A percentile compares a stretch with the other conserved stretches of the same genome.
phyloP scores from a whole-genome alignment of 164 flowering plant species.

The Akebia trifoliata region DNA sequence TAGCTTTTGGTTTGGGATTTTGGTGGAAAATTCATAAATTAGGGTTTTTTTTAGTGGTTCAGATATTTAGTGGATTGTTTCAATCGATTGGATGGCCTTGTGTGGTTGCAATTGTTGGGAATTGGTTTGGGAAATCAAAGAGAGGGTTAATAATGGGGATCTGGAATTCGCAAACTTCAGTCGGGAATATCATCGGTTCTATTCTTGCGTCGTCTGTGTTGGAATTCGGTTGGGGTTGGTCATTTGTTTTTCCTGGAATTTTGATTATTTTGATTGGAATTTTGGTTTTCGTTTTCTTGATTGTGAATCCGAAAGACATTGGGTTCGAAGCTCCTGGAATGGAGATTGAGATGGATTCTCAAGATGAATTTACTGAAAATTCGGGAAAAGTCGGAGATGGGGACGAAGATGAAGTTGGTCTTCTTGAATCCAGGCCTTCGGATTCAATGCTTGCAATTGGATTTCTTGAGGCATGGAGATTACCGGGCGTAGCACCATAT shows the following conservation, averaged over 20 bases:
- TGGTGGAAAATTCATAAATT: constrained; percentile 65
- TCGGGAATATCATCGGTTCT: constrained; percentile 86
- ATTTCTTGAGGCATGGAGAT: constrained; percentile 87
- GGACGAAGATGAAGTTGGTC: constrained; percentile 47
- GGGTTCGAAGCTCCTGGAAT: constrained; percentile 44
- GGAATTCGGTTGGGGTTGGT: constrained; percentile 99
- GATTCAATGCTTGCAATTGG: constrained; percentile 62
- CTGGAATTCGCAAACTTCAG: constrained; percentile 87
- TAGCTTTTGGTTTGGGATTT: constrained; percentile 67
- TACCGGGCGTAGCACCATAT: constrained; percentile 87
- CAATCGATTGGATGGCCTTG: constrained; percentile 98
- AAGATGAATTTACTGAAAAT: constrained; percentile 17
- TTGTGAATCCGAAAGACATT: constrained; percentile 60
- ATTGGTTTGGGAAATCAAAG: constrained; percentile 87
- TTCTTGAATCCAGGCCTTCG: constrained; percentile 23
- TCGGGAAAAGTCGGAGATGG: constrained; percentile 18
- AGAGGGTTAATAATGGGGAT: constrained; percentile 95
- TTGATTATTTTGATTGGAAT: constrained; percentile 50
- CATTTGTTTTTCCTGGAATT: constrained; percentile 74
- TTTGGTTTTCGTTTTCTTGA: constrained; percentile 58
- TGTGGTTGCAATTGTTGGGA: constrained; percentile 86
- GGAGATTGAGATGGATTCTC: constrained; percentile 52
- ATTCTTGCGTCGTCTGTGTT: constrained; percentile 69
- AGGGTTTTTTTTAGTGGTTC: constrained; percentile 51
- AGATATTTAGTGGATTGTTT: constrained; percentile 69